phyloP scores from a whole-genome alignment of 2,329 filamentous ascomycete genomes.

The Curvularia sp. region DNA sequence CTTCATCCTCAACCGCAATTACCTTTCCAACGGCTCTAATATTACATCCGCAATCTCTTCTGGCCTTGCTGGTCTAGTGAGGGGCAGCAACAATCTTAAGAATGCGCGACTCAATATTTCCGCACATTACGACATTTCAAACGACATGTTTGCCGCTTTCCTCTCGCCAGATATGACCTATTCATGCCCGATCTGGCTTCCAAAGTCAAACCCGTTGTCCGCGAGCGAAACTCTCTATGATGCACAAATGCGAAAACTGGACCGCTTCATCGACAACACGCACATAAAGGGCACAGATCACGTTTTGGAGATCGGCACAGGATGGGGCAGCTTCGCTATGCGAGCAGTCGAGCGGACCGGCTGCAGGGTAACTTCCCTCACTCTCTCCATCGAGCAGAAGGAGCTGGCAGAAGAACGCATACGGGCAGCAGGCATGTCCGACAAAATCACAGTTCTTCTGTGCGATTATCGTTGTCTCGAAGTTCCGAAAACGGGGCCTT shows the following conservation, averaged over 20 bases:
- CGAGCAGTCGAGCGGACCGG: constrained; percentile 70
- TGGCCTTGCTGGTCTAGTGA: constrained; percentile 63
- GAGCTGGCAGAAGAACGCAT: constrained; percentile 71
- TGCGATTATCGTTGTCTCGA: constrained; percentile 73
- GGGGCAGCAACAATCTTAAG: constrained; percentile 57
- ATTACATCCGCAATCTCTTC: constrained; percentile 66
- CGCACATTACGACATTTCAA: constrained; percentile 78
- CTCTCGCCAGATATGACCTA: constrained; percentile 80
- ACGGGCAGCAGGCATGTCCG: constrained; percentile 63
- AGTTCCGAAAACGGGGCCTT: constrained; percentile 58
- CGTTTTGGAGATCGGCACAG: constrained; percentile 76
- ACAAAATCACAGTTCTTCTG: constrained; percentile 69
- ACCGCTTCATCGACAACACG: constrained; percentile 70
- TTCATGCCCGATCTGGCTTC: constrained; percentile 72
- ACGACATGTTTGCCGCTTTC: constrained; percentile 78
- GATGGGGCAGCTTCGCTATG: constrained; percentile 78
- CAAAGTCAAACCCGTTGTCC: constrained; percentile 51
- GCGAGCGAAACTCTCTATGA: constrained; percentile 66
- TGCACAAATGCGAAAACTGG: constrained; percentile 72
- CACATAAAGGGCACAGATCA: constrained; percentile 70
- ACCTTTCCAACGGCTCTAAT: constrained; percentile 70
- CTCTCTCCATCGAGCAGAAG: constrained; percentile 74
- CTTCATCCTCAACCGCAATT: constrained; percentile 72
- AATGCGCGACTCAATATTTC: constrained; percentile 69
- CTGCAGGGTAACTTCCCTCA: constrained; percentile 73